Base-by-base conservation (phyloP, 1,139 yeast genomes). In the Trichomonascaceae sp. region DNA sequence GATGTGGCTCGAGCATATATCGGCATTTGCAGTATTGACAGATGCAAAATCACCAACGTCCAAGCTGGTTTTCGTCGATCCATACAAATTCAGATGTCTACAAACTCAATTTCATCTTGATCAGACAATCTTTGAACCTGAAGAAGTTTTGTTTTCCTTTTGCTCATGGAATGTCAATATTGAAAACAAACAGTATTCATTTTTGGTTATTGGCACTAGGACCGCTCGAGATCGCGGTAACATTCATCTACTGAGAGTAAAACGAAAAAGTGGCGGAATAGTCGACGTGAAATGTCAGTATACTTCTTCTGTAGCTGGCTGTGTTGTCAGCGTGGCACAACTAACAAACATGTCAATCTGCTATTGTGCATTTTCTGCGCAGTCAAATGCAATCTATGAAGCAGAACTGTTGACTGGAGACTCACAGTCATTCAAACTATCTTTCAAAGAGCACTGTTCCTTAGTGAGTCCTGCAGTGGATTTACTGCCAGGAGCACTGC, bases 21-120 rank as follows among this genome's bases (percentile, higher is more conserved):
- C 68, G 1, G 55, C 71, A 0, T 79, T 80, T 63, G 75, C 75
- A 0, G 61, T 79, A 5, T 51, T 57, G 1, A 19, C 55, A 30
- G 50, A 48, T 6, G 45, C 56, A 13, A 32, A 54, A 9, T 24
- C 48, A 18, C 38, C 49, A 12, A 30, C 43, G n/a, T 30, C 47
- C 17, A 51, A 56, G 24, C 47, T 61, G 20, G 38, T 54, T 2
- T 61, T 61, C 51, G 58, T 61, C 18, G 1, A 62, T 77, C 52
- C 74, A n/a, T 22, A 32, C 44, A 47, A 50, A 39, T 19, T 41
- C 10, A 45, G 36, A 17, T 27, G 22, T 18, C 50, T 49, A 3
- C 43, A 50, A 30, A 46, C 50, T 18, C 44, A 30, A 13, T 27
- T 41, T 17, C 27, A 38, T 17, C 36, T 32, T 10, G 22, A 20